These are phyloP conservation scores for Colletotrichum euphorbiae DNA, from an alignment of 2,329 filamentous ascomycete genomes.

Conservation along the genomic window DNA sequence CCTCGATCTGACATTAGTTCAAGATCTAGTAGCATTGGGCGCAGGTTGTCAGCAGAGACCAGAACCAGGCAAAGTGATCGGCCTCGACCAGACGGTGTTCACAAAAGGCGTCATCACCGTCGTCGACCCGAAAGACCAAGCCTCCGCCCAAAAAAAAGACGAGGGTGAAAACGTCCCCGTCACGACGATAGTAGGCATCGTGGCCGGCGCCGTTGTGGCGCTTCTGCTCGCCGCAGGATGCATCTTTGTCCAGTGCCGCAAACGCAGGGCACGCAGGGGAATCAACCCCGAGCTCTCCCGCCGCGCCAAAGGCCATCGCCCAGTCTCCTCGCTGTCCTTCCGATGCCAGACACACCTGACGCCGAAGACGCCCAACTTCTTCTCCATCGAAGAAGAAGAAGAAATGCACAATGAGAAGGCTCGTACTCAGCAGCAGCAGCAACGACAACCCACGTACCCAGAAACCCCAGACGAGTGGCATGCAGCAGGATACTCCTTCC, in stretches of 20 bases:
- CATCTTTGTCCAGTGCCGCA: conserved; percentile 59
- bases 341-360: conserved; percentile 61
- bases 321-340: conserved; percentile 62
- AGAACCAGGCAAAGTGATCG: conserved; percentile 48
- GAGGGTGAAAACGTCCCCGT: conserved; percentile 47
- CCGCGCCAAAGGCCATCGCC: conserved; percentile 46
- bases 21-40: conserved; percentile 63
- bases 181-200: conserved; percentile 58
- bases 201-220: conserved; percentile 52
- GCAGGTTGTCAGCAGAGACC: conserved; percentile 64
- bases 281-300: conserved; percentile 44
- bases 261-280: conserved; percentile 52
- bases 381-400: conserved; percentile 49
- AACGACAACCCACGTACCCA: neutral
- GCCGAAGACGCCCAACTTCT: conserved; percentile 53
- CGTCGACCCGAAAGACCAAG: conserved; percentile 47
- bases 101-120: conserved; percentile 48
- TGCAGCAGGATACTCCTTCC: conserved; percentile 29
- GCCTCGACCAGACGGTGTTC: conserved; percentile 60
- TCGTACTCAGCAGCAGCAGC: conserved; percentile 36
- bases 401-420: conserved; percentile 40
- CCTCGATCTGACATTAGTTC: neutral
- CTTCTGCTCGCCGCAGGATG: conserved; percentile 53
- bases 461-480: conserved; percentile 42
- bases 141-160: conserved; percentile 31